Evolutionary conservation across 345 rosid genomes (phyloP).

Genomic region (Brassica juncea): DNA sequence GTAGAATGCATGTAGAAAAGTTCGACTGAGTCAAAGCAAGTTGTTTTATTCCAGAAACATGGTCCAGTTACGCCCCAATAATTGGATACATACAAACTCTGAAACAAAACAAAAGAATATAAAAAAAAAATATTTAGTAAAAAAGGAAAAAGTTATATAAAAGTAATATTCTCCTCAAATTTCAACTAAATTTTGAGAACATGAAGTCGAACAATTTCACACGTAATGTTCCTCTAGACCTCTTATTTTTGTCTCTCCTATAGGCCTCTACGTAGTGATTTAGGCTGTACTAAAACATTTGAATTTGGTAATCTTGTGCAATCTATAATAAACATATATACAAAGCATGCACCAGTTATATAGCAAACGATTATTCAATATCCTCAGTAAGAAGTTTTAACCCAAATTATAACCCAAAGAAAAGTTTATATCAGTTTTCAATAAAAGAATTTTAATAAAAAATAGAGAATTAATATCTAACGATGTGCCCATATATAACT

Average conservation of each 20-base stretch:
- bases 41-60: not conserved
- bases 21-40: not conserved
- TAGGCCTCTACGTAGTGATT: not conserved
- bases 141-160: not conserved
- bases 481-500: not conserved
- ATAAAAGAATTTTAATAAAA: not conserved
- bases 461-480: not conserved
- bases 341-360: not conserved
- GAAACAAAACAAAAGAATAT: not conserved
- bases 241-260: not conserved
- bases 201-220: not conserved
- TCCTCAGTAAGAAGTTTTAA: not conserved
- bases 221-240: not conserved
- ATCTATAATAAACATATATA: not conserved
- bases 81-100: not conserved
- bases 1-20: not conserved
- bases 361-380: not conserved
- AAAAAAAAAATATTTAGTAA: no score
- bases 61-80: not conserved
- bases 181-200: not conserved
- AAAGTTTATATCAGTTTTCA: not conserved
- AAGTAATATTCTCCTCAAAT: not conserved
- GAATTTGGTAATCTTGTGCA: not conserved
- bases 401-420: not conserved
- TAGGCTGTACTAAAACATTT: not conserved